Conservation (phyloP, 2,329 filamentous ascomycete species). For the Aureobasidium sp. region DNA sequence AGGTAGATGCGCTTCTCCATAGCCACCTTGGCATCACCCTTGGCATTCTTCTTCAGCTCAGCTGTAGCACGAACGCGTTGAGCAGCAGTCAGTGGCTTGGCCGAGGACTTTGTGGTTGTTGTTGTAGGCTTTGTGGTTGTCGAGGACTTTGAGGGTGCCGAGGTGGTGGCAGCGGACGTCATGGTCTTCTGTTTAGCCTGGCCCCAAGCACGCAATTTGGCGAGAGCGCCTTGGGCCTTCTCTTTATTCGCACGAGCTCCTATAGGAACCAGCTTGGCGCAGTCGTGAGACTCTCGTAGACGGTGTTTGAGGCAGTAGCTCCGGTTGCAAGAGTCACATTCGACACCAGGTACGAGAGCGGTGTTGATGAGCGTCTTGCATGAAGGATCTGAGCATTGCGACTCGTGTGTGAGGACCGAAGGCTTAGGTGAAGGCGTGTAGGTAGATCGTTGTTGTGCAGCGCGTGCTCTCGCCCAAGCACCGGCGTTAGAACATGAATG, state of each 20-base stretch:
- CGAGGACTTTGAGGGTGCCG: background rate
- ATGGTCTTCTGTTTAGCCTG: constrained; percentile 61
- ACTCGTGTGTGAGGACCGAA: constrained; percentile 66
- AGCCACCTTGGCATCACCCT: constrained; percentile 86
- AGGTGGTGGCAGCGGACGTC: constrained; percentile 21
- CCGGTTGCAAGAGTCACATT: constrained; percentile 76
- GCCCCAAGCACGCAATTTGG: constrained; percentile 83
- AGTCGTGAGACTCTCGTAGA: constrained; percentile 84
- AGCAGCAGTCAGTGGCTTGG: constrained; percentile 58
- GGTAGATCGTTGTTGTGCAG: constrained; percentile 39
- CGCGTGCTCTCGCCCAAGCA: constrained; percentile 62
- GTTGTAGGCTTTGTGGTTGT: background rate
- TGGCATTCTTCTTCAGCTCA: constrained; percentile 85
- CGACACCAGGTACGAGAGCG: constrained; percentile 70
- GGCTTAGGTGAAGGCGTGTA: constrained; percentile 49
- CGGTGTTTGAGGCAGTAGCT: constrained; percentile 84
- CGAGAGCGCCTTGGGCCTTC: constrained; percentile 77
- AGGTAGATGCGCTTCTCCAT: constrained; percentile 90
- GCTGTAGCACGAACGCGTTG: constrained; percentile 76
- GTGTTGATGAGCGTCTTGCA: constrained; percentile 81
- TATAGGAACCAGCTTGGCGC: constrained; percentile 73
- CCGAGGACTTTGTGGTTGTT: no score
- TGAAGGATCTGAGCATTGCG: constrained; percentile 70
- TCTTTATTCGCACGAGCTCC: constrained; percentile 64
- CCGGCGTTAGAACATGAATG: constrained; percentile 74